Evolutionary conservation across 2,329 filamentous ascomycete genomes (phyloP), one percentile per base, ranked within the genome.

Genomic region (Diaporthe destruens): DNA sequence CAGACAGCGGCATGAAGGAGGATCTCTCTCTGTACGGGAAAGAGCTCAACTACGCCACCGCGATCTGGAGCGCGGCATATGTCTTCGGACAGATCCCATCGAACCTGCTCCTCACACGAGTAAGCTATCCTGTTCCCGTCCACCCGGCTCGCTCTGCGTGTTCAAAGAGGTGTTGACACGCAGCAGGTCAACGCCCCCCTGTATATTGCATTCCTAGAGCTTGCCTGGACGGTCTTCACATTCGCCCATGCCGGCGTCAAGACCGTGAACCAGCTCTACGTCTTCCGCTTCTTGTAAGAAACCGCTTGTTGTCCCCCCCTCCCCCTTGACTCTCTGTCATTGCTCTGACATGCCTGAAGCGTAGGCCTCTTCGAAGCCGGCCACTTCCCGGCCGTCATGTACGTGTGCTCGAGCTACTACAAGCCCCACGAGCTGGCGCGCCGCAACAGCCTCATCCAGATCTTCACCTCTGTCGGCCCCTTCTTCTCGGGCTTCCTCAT

Each of bases 61-160:
- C 77, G 2, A 56, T 78, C 20, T 80, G 79, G 78, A 79, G 76
- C 51, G 78, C 77, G 3, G 79, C 77, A 20, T 80, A 80, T 51
- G 77, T 80, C 5, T 75, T 80, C 55, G 79, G 78, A 1, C 78
- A 80, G 66, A 74, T 80, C 16, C 79, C 79, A 11, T 77, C 78
- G 2, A 78, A 79, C 49, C 36, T 79, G 44, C 69, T 78, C n/a
- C 77, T 65, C 6, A 65, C 44, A 32, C 42, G 59, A 20, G 59
- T 51, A 36, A 1, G 59, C 11, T 29, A 29, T 2, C 5, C 5
- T 29, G 1, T 14, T 11, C 34, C 2, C 36, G 36, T 12, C 11
- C 36, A 12, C 11, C 2, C 11, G 36, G 11, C 12, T 11, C 9
- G 36, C 36, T 11, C 11, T 39, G 36, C n/a, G n/a, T 12, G 12